Evolutionary conservation across 768 basidiomycete species (phyloP).

Genomic region (Lactarius trivialis): DNA sequence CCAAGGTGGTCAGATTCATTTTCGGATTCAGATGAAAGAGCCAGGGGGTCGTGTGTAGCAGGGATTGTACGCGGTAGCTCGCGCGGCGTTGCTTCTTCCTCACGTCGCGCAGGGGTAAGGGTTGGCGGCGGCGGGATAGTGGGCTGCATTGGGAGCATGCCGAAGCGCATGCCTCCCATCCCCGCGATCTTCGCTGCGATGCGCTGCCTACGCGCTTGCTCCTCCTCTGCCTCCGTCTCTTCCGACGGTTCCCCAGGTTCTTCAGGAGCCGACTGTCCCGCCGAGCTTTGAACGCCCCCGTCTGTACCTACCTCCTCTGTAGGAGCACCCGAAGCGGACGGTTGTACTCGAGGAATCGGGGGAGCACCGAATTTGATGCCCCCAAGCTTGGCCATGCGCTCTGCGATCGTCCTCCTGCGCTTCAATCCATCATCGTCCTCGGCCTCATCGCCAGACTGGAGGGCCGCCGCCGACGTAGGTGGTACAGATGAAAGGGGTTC

Average conservation of each 20-base stretch:
- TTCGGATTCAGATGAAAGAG: conserved; percentile 37
- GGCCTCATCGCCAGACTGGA: conserved; percentile 27
- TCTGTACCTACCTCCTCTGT: conserved; percentile 24
- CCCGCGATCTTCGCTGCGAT: conserved; percentile 49
- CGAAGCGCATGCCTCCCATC: conserved; percentile 52
- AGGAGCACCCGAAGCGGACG: conserved; percentile 29
- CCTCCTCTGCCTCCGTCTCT: conserved; percentile 46
- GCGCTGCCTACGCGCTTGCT: conserved; percentile 46
- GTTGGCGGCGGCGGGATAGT: conserved; percentile 20
- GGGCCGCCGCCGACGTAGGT: background rate
- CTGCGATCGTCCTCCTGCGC: conserved; percentile 71
- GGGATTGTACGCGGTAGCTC: conserved; percentile 27
- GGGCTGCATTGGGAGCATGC: conserved; percentile 40
- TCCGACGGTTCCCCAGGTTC: conserved; percentile 29
- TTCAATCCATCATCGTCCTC: conserved; percentile 40
- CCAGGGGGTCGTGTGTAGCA: conserved; percentile 31
- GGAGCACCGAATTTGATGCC: conserved; percentile 78
- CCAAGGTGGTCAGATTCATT: conserved; percentile 34
- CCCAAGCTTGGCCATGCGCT: conserved; percentile 91
- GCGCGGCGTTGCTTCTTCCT: conserved; percentile 27
- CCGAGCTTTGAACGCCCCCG: conserved; percentile 25
- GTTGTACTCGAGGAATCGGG: conserved; percentile 34
- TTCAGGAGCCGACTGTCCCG: conserved; percentile 24
- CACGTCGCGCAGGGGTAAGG: background rate
- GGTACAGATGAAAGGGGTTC: conserved; percentile 7